Conservation (phyloP, 352 stramenopile species). For the Albugo candida region DNA sequence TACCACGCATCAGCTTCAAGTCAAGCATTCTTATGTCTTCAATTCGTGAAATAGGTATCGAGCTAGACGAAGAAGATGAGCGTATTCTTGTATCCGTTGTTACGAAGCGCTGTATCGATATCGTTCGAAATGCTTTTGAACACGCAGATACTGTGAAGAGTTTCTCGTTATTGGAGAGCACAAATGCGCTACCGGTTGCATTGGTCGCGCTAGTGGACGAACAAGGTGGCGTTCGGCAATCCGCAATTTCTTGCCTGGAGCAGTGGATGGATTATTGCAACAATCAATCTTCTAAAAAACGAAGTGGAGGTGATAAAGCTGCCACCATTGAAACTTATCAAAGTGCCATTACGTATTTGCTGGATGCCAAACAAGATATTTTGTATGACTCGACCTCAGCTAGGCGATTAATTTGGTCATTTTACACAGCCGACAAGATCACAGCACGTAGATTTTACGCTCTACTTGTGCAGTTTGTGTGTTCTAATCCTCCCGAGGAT, state of each 20-base stretch:
- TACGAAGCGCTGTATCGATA: slow-evolving; percentile 43
- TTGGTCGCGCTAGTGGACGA: slow-evolving; percentile 37
- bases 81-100: neutral
- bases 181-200: no score
- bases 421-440: slow-evolving; percentile 9
- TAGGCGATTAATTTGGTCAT: slow-evolving; percentile 25
- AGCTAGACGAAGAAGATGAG: no score
- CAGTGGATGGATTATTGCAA: slow-evolving; percentile 20
- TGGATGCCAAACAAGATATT: slow-evolving; percentile 54
- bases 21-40: no score
- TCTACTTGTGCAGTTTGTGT: slow-evolving; percentile 26
- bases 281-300: slow-evolving; percentile 5
- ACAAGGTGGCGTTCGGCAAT: slow-evolving; percentile 28
- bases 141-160: slow-evolving; percentile 6
- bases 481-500: slow-evolving; percentile 21
- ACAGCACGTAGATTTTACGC: slow-evolving; percentile 22
- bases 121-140: slow-evolving; percentile 43
- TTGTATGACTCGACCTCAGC: slow-evolving; percentile 48
- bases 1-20: no score
- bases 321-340: slow-evolving; percentile 15
- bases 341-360: slow-evolving; percentile 19
- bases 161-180: no score
- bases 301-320: no score
- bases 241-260: slow-evolving; percentile 34
- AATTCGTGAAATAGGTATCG: no score